Base-by-base conservation (phyloP, 257 asterid genomes). In the Gentiana macrophylla region DNA sequence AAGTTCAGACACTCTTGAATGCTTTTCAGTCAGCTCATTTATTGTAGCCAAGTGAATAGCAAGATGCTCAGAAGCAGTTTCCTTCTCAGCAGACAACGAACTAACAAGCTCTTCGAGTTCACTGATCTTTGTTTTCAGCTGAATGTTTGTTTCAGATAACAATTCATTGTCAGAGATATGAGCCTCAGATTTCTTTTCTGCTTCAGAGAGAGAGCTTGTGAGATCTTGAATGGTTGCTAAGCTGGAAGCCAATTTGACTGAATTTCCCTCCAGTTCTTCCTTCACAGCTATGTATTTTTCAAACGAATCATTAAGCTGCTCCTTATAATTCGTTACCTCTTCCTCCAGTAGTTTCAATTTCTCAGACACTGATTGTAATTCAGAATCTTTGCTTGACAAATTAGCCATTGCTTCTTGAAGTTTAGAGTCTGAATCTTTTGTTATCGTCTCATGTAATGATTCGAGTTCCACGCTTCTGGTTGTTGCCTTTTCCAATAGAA, bases 321-420 rank as follows among this genome's bases (percentile, higher is more conserved):
- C 80, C 60, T 84, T 77, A 62, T 82, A 81, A 62, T 61, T 63
- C 67, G 67, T 72, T 56, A 84, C 78, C 68, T 80, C 80, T 68
- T 67, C 81, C 69, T 87, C 96, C 44, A 91, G 83, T 61, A 66
- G 64, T 49, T 62, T 64, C 60, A 76, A 63, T 71, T 80, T 87
- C 62, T 83, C 94, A 9, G 70, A 67, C 76, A 90, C 52, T 32
- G 75, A 64, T 50, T 79, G 80, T 2, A 73, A 81, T 82, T 90
- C 96, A 2, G 84, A 75, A 70, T 84, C 94, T 74, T 84, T 80
- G 66, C 37, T 75, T 61, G 74, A 61, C 69, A 77, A 74, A 65
- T 64, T 86, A 5, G 79, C 75, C 12, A 71, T 32, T 12, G 89
- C 90, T 66, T 84, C 96, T 66, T 80, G 86, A 56, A 87, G 72